Conservation (phyloP, 768 basidiomycete genomes). For the Hortiboletus flavorubellus region DNA sequence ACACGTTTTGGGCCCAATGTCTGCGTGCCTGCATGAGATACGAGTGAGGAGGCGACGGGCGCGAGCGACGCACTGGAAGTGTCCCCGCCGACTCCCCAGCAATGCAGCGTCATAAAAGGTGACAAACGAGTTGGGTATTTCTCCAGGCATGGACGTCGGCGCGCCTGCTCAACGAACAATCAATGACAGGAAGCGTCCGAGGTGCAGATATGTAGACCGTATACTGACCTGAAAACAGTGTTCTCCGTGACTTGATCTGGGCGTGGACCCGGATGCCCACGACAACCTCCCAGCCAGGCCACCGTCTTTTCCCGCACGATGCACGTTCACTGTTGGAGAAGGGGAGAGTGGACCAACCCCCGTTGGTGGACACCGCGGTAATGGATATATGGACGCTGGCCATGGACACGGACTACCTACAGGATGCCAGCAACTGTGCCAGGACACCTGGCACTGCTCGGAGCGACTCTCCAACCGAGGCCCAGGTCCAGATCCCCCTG, state of each 20-base stretch:
- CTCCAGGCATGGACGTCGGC: constrained; percentile 41
- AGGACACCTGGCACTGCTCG: too few relatives aligned
- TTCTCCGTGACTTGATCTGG: constrained; percentile 82
- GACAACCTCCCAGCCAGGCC: constrained; percentile 90
- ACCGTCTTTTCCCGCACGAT: constrained; percentile 36
- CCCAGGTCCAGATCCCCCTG: too few relatives aligned
- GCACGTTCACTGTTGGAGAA: constrained; percentile 9
- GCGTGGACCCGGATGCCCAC: constrained; percentile 96
- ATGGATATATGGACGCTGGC: too few relatives aligned
- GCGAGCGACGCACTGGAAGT: constrained; percentile 62
- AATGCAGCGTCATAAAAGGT: constrained; percentile 84
- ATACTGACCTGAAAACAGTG: constrained; percentile 77
- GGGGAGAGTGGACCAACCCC: too few relatives aligned
- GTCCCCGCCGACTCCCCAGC: constrained; percentile 96
- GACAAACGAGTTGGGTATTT: constrained; percentile 69
- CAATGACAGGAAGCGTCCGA: neutral
- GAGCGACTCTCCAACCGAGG: too few relatives aligned
- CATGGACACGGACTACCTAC: too few relatives aligned
- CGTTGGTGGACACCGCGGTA: too few relatives aligned
- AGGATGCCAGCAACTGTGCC: too few relatives aligned
- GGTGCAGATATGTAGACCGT: neutral
- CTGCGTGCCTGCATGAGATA: constrained; percentile 1
- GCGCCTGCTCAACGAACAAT: constrained; percentile 31
- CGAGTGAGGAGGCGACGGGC: neutral
- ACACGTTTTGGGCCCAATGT: constrained; percentile 65